These are phyloP conservation scores for Gossypium bickii DNA, from an alignment of 345 rosid species.

Conservation along the genomic window DNA sequence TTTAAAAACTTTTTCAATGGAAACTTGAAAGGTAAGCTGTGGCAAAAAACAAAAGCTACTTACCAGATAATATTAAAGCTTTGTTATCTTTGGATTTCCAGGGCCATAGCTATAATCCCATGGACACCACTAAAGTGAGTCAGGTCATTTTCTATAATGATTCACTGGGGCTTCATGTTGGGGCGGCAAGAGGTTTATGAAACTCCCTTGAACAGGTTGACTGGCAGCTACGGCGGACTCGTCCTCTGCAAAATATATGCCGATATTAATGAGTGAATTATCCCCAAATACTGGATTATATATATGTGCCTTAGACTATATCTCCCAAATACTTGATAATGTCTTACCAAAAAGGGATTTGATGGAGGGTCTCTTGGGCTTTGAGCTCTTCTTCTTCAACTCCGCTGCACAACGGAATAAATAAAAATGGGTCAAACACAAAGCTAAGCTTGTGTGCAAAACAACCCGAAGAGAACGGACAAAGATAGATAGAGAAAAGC, in stretches of 20 bases:
- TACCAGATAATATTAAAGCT: constrained; percentile 13
- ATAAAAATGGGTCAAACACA: not conserved
- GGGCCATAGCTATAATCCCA: constrained; percentile 7
- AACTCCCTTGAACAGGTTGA: constrained; percentile 72
- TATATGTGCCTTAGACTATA: not conserved
- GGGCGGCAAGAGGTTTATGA: constrained; percentile 67
- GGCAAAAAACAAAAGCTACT: constrained; percentile 25
- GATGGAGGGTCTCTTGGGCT: constrained; percentile 87
- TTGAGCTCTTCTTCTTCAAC: constrained; percentile 79
- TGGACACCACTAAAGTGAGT: not conserved
- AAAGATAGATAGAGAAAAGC: not conserved
- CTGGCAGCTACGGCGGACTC: constrained; percentile 50
- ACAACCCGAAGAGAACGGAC: not conserved
- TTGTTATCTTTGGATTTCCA: not conserved
- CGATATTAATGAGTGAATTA: not conserved
- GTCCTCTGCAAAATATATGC: constrained; percentile 49
- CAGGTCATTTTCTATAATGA: constrained; percentile 29
- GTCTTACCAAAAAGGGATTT: constrained; percentile 90
- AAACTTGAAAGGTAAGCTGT: constrained; percentile 14
- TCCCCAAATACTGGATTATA: not conserved
- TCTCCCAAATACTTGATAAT: not conserved
- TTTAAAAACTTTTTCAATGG: constrained; percentile 18
- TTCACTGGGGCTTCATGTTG: constrained; percentile 58
- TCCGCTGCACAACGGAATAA: constrained; percentile 46
- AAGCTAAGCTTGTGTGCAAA: not conserved